A percentile compares a stretch with the other conserved stretches of the same genome.
Conservation (phyloP, 352 stramenopile species). For the Pythium brachiatum region DNA sequence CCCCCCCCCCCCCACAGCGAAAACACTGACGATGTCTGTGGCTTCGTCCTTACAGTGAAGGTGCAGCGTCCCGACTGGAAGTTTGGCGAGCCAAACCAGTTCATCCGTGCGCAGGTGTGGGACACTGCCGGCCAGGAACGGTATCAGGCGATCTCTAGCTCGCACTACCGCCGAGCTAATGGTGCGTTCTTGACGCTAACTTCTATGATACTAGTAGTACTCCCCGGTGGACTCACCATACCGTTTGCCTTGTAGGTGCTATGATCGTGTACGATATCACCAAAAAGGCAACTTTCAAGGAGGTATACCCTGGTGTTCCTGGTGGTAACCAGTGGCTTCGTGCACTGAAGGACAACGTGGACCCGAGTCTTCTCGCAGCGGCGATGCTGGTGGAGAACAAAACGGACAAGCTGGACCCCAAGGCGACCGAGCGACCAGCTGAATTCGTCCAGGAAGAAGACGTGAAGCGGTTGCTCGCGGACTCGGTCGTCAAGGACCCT, state of each 20-base stretch:
- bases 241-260: conserved; percentile 31
- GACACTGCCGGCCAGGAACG: conserved; percentile 69
- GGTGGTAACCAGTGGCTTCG: conserved; percentile 57
- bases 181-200: conserved; percentile 21
- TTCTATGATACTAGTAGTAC: background rate
- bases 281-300: conserved; percentile 63
- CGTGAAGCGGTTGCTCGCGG: conserved; percentile 41
- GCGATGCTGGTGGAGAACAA: conserved; percentile 81
- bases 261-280: conserved; percentile 70
- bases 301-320: conserved; percentile 48
- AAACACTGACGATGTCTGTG: too few relatives aligned
- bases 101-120: conserved; percentile 67
- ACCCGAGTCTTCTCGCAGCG: conserved; percentile 46
- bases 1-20: too few relatives aligned
- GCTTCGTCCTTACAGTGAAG: conserved; percentile 55
- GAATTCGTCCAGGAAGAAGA: conserved; percentile 49
- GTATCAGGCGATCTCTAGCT: conserved; percentile 72
- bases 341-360: conserved; percentile 60
- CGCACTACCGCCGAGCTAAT: conserved; percentile 62
- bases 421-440: conserved; percentile 32
- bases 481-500: conserved; percentile 55
- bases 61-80: conserved; percentile 67
- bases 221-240: background rate
- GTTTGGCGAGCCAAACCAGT: conserved; percentile 62
- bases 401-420: conserved; percentile 46